These are phyloP conservation scores for Peronospora tabacina DNA, from an alignment of 352 stramenopile genomes.

Conservation along the genomic window DNA sequence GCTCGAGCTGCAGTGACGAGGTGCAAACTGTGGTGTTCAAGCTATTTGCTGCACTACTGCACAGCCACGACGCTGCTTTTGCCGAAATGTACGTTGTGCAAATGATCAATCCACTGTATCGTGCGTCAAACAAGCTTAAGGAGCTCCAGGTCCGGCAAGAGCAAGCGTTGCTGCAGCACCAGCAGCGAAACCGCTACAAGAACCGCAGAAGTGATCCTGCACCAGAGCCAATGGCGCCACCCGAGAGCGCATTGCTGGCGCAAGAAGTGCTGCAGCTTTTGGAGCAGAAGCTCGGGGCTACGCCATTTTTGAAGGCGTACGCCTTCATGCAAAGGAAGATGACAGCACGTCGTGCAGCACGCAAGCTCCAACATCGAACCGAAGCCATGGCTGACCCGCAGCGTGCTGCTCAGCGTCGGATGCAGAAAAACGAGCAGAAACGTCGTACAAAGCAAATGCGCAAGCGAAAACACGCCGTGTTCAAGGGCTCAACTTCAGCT, in stretches of 20 bases:
- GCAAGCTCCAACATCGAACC: slow-evolving; percentile 72
- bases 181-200: slow-evolving; percentile 28
- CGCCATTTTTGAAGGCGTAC: slow-evolving; percentile 72
- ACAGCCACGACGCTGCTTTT: slow-evolving; percentile 42
- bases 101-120: slow-evolving; percentile 81
- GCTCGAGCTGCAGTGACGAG: slow-evolving; percentile 32
- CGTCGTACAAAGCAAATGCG: slow-evolving; percentile 73
- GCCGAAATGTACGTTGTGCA: slow-evolving; percentile 60
- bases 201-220: slow-evolving; percentile 18
- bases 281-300: slow-evolving; percentile 64
- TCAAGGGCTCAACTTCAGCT: slow-evolving; percentile 72
- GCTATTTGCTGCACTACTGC: slow-evolving; percentile 76
- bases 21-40: slow-evolving; percentile 79
- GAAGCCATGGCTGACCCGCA: slow-evolving; percentile 72
- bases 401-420: slow-evolving; percentile 63
- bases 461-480: slow-evolving; percentile 82
- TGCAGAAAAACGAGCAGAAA: slow-evolving; percentile 85
- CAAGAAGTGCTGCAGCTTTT: slow-evolving; percentile 85
- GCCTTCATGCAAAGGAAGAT: slow-evolving; percentile 83
- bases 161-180: slow-evolving; percentile 19
- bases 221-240: slow-evolving; percentile 22
- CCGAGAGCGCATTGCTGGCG: slow-evolving; percentile 51
- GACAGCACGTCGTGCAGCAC: slow-evolving; percentile 52
- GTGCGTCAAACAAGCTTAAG: slow-evolving; percentile 45
- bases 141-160: slow-evolving; percentile 38